Evolutionary conservation across 1,284 basidiomycete species (phyloP), one percentile per base, ranked within the genome.

Genomic region (Cutaneotrichosporon arboriforme): DNA sequence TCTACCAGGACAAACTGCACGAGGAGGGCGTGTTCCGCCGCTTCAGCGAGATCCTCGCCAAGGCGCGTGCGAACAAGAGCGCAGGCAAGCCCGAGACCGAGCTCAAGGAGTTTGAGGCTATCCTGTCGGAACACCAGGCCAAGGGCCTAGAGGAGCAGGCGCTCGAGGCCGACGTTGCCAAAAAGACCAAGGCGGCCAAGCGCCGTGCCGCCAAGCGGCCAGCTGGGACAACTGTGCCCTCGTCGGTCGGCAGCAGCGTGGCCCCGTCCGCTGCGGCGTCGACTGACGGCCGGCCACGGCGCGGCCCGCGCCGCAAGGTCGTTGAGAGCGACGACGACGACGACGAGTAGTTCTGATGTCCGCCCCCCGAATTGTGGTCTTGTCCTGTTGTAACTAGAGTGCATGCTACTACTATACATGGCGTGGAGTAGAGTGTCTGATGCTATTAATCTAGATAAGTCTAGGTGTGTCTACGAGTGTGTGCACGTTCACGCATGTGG

Each of bases 1-100:
- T 84, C 75, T 97, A 98, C 68, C 86, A 91, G 58, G 94, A 98
- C 78, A 98, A 98, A 76, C 78, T 98, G 34, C 89, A 94, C 74
- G 91, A 97, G 62, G 80, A 84, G 51, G 79, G 76, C 0, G 94
- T 98, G 13, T 97, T 83, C 74, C 80, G 81, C 45, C 80, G 85
- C 42, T 97, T 98, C 76, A 80, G 81, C 26, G 93, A 97, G 70
- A 97, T 98, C 55, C 80, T 98, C 22, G 77, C 78, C 51, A 90
- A 89, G 78, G 87, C 88, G 40, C 81, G 88, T 17, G 76, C 81
- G 31, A 92, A 91, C 76, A 94, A 92, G 76, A 85, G 83, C n/a
- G 81, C 85, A 50, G 89, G 87, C 70, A 93, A 93, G 72, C 87
- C 88, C 12, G 90, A 92, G 63, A 82, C 84, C 0, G 90, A 94